Conservation (phyloP, 2,329 filamentous ascomycete genomes). For the Sclerotinia subarctica region DNA sequence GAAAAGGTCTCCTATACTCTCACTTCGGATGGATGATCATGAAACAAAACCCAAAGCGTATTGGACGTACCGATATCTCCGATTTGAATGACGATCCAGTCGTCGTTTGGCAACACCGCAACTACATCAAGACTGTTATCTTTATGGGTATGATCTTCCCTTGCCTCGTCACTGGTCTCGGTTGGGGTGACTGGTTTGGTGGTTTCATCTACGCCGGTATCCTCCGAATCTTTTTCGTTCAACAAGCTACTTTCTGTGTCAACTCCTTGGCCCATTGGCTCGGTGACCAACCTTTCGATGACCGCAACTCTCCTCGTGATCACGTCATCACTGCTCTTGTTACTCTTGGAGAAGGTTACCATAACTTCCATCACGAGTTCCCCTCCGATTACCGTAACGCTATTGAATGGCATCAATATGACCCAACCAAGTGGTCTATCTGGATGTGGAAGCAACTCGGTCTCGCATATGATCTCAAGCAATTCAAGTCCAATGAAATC, state of each 20-base stretch:
- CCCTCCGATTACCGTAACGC: slow-evolving; percentile 91
- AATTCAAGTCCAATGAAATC: slow-evolving; percentile 88
- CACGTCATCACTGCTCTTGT: slow-evolving; percentile 82
- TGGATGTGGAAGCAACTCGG: slow-evolving; percentile 80
- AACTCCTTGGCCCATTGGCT: slow-evolving; percentile 90
- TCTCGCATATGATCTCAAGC: slow-evolving; percentile 82
- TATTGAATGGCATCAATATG: slow-evolving; percentile 87
- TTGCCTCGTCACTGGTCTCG: slow-evolving; percentile 69
- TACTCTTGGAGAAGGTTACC: slow-evolving; percentile 84
- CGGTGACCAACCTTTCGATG: slow-evolving; percentile 87
- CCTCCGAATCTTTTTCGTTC: slow-evolving; percentile 82
- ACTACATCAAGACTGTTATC: slow-evolving; percentile 78
- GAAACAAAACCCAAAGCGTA: slow-evolving; percentile 88
- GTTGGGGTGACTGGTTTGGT: slow-evolving; percentile 78
- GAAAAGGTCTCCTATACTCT: slow-evolving; percentile 81
- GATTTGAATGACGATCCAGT: slow-evolving; percentile 84
- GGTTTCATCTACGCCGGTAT: slow-evolving; percentile 84
- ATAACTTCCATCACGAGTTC: slow-evolving; percentile 96
- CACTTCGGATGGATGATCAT: slow-evolving; percentile 90
- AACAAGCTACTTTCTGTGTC: slow-evolving; percentile 91
- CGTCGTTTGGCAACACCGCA: slow-evolving; percentile 82
- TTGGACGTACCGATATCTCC: slow-evolving; percentile 83
- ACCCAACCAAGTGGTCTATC: slow-evolving; percentile 89
- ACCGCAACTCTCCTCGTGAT: slow-evolving; percentile 86
- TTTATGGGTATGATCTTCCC: slow-evolving; percentile 76